Percentiles rank a stretch among this genome's conserved stretches.
phyloP scores from a whole-genome alignment of 805 yeast species.

The Metschnikowia baotianmanensis region DNA sequence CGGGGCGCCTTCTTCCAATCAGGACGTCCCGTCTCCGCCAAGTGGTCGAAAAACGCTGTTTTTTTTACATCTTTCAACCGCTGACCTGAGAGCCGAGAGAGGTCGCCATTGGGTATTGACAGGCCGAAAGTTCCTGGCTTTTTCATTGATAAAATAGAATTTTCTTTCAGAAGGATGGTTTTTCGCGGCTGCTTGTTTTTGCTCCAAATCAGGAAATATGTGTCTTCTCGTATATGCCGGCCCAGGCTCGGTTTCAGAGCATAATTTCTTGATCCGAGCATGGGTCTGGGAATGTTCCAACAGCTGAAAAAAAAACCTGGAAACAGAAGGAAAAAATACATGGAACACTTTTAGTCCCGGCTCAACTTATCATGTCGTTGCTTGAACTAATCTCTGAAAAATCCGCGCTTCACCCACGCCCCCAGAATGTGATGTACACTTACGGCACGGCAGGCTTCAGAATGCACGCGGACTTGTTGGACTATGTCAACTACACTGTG shows the following conservation, averaged over 20 bases:
- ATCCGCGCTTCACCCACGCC: conserved; percentile 39
- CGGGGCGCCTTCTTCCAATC: conserved; percentile 45
- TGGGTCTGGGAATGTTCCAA: background rate
- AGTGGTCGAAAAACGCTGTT: conserved; percentile 34
- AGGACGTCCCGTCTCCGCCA: conserved; percentile 39
- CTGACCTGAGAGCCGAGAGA: conserved; percentile 8
- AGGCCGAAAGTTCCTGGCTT: conserved; percentile 14
- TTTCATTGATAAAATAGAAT: conserved; percentile 7
- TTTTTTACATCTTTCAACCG: conserved; percentile 13
- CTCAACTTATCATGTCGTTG: conserved; percentile 5
- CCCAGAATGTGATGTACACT: conserved; percentile 40
- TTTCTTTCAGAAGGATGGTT: background rate
- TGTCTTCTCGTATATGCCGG: conserved; percentile 1
- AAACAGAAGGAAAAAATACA: too few relatives aligned
- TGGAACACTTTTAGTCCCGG: too few relatives aligned
- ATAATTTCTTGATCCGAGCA: background rate
- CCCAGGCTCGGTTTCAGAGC: background rate
- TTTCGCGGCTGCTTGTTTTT: background rate
- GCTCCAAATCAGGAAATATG: conserved; percentile 2
- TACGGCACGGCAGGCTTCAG: conserved; percentile 99
- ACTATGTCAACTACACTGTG: conserved; percentile 77
- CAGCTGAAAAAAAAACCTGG: too few relatives aligned
- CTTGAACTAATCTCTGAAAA: conserved; percentile 9
- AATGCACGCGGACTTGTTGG: conserved; percentile 63
- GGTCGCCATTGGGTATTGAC: conserved; percentile 4